Conservation (phyloP, 2,329 filamentous ascomycete species). For the Fusarium keratoplasticum region DNA sequence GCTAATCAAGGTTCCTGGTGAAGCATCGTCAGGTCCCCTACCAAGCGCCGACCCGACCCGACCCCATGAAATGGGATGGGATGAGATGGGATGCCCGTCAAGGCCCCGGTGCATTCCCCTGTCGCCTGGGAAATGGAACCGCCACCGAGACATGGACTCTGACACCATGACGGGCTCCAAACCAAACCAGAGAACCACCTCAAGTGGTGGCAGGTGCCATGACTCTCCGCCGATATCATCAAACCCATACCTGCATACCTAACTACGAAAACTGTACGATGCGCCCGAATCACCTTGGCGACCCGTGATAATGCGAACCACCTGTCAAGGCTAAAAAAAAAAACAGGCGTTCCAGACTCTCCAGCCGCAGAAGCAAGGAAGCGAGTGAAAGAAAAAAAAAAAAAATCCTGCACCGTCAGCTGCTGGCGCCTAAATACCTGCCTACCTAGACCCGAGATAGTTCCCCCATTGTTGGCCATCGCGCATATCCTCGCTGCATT, state of each 20-base stretch:
- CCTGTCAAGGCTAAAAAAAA: neutral
- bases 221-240: neutral
- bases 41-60: neutral
- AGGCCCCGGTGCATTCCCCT: neutral
- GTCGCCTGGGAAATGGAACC: neutral
- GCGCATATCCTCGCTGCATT: slow-evolving; percentile 10
- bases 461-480: slow-evolving; percentile 6
- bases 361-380: slow-evolving; percentile 3
- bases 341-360: neutral
- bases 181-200: neutral
- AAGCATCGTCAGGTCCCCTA: neutral
- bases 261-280: neutral
- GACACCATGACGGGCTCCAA: neutral
- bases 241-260: neutral
- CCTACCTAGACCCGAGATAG: neutral
- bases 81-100: neutral
- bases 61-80: neutral
- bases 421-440: slow-evolving; percentile 25
- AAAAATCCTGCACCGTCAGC: slow-evolving; percentile 19
- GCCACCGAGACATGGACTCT: neutral
- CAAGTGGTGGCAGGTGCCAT: neutral
- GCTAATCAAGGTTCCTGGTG: neutral
- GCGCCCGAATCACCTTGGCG: neutral
- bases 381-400: neutral
- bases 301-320: neutral